Percentiles rank a stretch among this genome's conserved stretches.
Evolutionary conservation across 306 rosid species (phyloP).

Genomic region (Fragaria nilgerrensis): DNA sequence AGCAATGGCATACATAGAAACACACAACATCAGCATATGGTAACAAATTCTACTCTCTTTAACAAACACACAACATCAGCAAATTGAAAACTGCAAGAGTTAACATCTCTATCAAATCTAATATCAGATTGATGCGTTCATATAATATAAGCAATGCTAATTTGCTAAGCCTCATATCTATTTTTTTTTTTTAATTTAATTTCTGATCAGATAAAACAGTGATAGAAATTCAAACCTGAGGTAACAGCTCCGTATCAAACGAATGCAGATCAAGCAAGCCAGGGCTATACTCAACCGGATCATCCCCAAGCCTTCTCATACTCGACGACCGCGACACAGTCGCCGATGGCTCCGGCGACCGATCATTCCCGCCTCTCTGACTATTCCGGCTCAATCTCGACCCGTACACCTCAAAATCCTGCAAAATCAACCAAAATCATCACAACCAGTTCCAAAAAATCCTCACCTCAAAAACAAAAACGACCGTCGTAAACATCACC

Average conservation of each 20-base stretch:
- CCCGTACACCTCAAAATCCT: conserved; percentile 60
- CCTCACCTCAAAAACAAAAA: neutral
- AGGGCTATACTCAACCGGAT: conserved; percentile 46
- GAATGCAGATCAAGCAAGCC: conserved; percentile 84
- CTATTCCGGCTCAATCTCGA: conserved; percentile 21
- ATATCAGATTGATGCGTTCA: neutral
- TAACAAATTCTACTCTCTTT: neutral
- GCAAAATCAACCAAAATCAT: conserved; percentile 17
- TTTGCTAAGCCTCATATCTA: neutral
- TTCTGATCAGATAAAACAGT: neutral
- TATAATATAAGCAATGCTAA: neutral
- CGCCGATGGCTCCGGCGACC: conserved; percentile 17
- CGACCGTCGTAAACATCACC: conserved; percentile 27
- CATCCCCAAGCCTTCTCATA: conserved; percentile 68
- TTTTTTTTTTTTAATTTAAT: neutral
- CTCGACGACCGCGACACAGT: conserved; percentile 54
- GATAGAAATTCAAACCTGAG: conserved; percentile 44
- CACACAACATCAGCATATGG: neutral
- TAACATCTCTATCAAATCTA: neutral
- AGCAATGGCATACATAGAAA: conserved; percentile 11
- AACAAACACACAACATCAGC: neutral
- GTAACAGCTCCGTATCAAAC: conserved; percentile 67
- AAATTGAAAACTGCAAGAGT: neutral
- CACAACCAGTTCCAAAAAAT: neutral
- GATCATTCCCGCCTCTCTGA: conserved; percentile 11